These are phyloP conservation scores for Heliophila coronopifolia DNA, from an alignment of 441 rosid genomes.

Conservation along the genomic window DNA sequence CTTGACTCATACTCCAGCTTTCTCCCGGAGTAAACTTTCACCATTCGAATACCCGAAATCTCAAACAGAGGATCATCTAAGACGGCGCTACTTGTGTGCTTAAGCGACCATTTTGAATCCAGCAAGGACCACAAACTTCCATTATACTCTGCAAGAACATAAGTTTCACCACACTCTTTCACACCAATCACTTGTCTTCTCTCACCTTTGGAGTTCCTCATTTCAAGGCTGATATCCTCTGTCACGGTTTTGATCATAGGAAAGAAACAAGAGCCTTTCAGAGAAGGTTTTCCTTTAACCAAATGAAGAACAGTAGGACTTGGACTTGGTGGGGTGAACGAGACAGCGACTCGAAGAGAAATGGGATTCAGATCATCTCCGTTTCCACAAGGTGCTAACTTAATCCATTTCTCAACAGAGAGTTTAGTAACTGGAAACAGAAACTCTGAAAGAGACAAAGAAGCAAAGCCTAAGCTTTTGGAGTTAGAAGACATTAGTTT, in stretches of 20 bases:
- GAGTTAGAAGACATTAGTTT: constrained; percentile 48
- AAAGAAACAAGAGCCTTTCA: constrained; percentile 44
- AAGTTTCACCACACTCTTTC: constrained; percentile 41
- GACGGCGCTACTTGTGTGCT: constrained; percentile 20
- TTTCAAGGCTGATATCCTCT: constrained; percentile 57
- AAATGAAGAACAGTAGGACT: constrained; percentile 47
- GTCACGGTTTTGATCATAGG: constrained; percentile 35
- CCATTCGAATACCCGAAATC: constrained; percentile 49
- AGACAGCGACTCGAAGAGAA: constrained; percentile 53
- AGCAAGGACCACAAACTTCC: constrained; percentile 57
- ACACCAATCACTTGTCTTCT: constrained; percentile 50
- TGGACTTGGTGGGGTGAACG: constrained; percentile 50
- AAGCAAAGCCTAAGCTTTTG: constrained; percentile 48
- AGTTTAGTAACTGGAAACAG: constrained; percentile 46
- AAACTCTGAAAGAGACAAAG: constrained; percentile 49
- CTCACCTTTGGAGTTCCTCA: constrained; percentile 42
- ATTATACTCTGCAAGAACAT: constrained; percentile 46
- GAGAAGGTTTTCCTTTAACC: constrained; percentile 35
- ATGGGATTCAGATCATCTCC: constrained; percentile 40
- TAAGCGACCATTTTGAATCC: constrained; percentile 56
- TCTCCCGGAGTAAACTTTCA: constrained; percentile 49
- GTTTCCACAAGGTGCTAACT: constrained; percentile 39
- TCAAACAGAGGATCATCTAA: constrained; percentile 38
- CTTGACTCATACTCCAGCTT: constrained; percentile 67
- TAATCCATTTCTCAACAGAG: constrained; percentile 68